Evolutionary conservation across 352 stramenopile species (phyloP).

Genomic region (Peronosclerospora sorghi): DNA sequence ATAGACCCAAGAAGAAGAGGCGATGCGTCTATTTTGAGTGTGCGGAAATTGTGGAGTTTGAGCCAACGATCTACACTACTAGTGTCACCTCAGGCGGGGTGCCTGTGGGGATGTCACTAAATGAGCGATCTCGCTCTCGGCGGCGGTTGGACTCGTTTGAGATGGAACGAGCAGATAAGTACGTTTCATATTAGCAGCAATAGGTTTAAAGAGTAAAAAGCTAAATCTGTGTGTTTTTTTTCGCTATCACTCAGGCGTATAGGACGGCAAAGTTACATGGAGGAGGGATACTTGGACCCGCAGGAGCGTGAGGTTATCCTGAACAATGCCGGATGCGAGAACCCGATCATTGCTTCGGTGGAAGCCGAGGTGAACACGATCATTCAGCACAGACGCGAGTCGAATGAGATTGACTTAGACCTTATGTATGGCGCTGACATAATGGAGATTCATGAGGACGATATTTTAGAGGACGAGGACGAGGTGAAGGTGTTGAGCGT

Average conservation of each 20-base stretch:
- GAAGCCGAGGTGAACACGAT: constrained; percentile 78
- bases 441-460: constrained; percentile 23
- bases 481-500: constrained; percentile 17
- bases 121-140: constrained; percentile 63
- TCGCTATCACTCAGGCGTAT: constrained; percentile 21
- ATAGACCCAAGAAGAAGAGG: constrained; percentile 42
- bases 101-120: constrained; percentile 62
- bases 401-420: constrained; percentile 74
- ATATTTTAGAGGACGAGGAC: constrained; percentile 18
- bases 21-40: constrained; percentile 64
- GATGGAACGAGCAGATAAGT: constrained; percentile 56
- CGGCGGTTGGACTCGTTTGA: constrained; percentile 72
- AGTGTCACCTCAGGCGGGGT: constrained; percentile 70
- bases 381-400: constrained; percentile 67
- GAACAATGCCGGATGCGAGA: constrained; percentile 63
- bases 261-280: constrained; percentile 75
- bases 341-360: constrained; percentile 56
- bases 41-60: constrained; percentile 80
- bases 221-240: too few species aligned
- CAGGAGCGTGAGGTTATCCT: constrained; percentile 67
- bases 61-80: constrained; percentile 74
- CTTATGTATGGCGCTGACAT: constrained; percentile 56
- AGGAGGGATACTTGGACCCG: constrained; percentile 74
- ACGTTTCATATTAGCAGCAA: constrained; percentile 26
- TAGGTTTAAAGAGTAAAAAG: too few species aligned